Percentiles rank a stretch among this genome's conserved stretches.
phyloP scores from a whole-genome alignment of 495 filamentous ascomycete species.

The Melanomma pulvis-pyrius region DNA sequence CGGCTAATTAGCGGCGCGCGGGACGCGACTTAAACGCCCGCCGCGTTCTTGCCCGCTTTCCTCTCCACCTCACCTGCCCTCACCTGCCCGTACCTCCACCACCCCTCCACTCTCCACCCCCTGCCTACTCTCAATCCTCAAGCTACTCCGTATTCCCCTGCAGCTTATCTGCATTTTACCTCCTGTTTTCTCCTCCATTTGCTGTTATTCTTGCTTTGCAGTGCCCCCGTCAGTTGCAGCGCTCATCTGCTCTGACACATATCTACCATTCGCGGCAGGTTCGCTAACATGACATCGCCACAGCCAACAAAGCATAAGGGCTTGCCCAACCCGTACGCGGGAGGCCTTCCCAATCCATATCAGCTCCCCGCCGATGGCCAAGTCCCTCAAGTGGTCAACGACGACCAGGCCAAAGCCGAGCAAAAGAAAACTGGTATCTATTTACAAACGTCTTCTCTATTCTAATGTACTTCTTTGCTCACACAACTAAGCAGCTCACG shows the following conservation, averaged over 20 bases:
- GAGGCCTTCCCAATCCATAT: not conserved
- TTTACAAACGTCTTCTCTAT: not conserved
- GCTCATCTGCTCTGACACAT: not conserved
- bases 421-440: slow-evolving; percentile 15
- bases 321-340: not conserved
- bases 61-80: too few species aligned
- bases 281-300: not conserved
- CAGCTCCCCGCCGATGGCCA: not conserved
- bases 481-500: not conserved
- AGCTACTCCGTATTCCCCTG: not conserved
- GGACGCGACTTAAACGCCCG: not conserved
- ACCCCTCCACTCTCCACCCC: not conserved
- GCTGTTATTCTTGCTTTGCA: not conserved
- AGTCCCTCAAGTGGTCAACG: not conserved
- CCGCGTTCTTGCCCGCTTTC: not conserved
- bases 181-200: not conserved
- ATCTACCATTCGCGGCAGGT: not conserved
- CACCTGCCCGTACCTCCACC: not conserved
- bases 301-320: not conserved
- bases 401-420: slow-evolving; percentile 9
- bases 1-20: not conserved
- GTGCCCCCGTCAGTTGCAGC: not conserved
- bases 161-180: not conserved
- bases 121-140: not conserved
- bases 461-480: slow-evolving; percentile 1